A percentile compares a stretch with the other conserved stretches of the same genome.
Conservation (phyloP, 2,329 filamentous ascomycete species). For the Xylariomycetidae sp. region DNA sequence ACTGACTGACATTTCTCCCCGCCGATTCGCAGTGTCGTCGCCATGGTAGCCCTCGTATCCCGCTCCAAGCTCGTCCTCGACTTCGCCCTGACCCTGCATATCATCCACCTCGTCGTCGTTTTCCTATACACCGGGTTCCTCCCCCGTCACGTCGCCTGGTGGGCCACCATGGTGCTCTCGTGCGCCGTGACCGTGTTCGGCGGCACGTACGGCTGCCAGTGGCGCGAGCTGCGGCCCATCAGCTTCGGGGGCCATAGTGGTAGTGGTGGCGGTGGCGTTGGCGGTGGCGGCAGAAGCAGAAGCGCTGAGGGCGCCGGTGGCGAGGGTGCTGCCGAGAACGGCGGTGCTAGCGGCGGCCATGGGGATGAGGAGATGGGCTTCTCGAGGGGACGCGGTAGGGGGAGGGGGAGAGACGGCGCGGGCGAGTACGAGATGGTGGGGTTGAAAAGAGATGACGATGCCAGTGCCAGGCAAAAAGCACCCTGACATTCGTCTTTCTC, state of each 20-base stretch:
- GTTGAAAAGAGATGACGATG: conserved; percentile 35
- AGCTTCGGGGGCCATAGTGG: conserved; percentile 65
- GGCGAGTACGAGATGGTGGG: conserved; percentile 65
- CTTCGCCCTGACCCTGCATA: conserved; percentile 85
- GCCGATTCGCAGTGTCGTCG: conserved; percentile 70
- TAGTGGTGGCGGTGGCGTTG: conserved; percentile 32
- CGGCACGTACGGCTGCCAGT: conserved; percentile 87
- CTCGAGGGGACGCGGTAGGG: conserved; percentile 44
- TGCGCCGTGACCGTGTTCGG: conserved; percentile 48
- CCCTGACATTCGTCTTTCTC: too few relatives aligned
- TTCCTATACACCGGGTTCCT: conserved; percentile 73
- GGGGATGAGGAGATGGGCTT: conserved; percentile 45
- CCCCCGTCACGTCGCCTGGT: conserved; percentile 82
- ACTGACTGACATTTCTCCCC: too few relatives aligned
- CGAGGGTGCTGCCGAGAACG: conserved; percentile 14
- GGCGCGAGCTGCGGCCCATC: conserved; percentile 84
- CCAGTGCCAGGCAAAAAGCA: too few relatives aligned
- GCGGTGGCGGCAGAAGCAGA: conserved; percentile 23
- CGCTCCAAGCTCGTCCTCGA: conserved; percentile 93
- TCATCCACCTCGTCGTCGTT: conserved; percentile 73
- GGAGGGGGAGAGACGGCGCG: conserved; percentile 48
- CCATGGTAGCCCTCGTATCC: conserved; percentile 76
- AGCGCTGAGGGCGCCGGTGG: conserved; percentile 29
- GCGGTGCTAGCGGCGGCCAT: conserved; percentile 14
- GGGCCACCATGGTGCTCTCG: conserved; percentile 55